Evolutionary conservation across 768 basidiomycete genomes (phyloP), one percentile per base, ranked within the genome.

Genomic region (Rhizopogon vesiculosus): DNA sequence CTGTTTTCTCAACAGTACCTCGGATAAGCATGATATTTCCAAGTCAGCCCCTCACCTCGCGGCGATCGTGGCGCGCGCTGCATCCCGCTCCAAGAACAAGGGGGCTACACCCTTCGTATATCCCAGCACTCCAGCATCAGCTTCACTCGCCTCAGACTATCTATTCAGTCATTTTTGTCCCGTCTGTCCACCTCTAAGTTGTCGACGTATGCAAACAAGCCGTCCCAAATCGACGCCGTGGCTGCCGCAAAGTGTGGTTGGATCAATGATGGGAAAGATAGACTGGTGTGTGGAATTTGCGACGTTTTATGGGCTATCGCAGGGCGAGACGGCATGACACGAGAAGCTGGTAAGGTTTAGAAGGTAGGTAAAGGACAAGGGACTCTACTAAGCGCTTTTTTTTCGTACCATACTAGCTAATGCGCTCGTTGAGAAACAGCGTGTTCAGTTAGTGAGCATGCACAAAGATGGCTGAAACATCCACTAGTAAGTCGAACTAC

Each of bases 381-480:
- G 29, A 43, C 45, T 15, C 42, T 42, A 56, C 67, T 69, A n/a
- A 69, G 16, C 25, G 54, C 28, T 41, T 28, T 45, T 45, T 19
- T 31, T 53, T 54, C 38, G 25, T 49, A 19, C 10, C 62, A 13
- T 61, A n/a, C n/a, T n/a, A 89, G 91, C 86, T 41, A 84, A 82
- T 64, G 67, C 82, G 13, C 73, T 93, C 57, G 72, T 91, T 39
- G 89, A 90, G 66, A 91, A 86, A 61, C 91, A 93, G 66, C 80
- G 80, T 12, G 58, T 63, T 3, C 81, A 81, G 42, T 71, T 93
- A 5, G 81, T 91, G 1, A 79, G 81, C 4, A 78, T 79, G 64
- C 91, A 93, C 66, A 91, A 91, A 67, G 77, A 83, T 44, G 87
- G 88, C 0, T 93, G 91, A 85, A 82, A 62, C 90, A 93, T 61